Evolutionary conservation across 1,139 yeast genomes (phyloP), one percentile per base, ranked within the genome.

Genomic region (Yamadazyma friedrichii): DNA sequence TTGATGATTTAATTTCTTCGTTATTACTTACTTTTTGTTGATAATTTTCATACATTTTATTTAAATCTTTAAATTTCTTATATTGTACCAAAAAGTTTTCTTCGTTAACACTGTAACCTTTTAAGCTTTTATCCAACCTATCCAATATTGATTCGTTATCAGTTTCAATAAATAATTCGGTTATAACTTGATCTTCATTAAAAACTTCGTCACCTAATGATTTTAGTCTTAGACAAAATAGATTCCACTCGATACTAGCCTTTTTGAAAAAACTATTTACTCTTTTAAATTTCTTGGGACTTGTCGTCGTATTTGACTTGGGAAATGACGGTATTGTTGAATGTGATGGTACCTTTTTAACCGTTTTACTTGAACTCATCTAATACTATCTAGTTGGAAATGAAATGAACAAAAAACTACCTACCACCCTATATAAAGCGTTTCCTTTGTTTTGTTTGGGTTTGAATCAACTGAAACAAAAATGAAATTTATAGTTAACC

Each of bases 151-250:
- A 39, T 11, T 60, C 55, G 15, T 54, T 58, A 42, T 67, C 74
- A 20, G 61, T 53, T 26, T 65, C 67, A 15, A 61, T 65, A 50
- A 77, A 77, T 11, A 76, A 54, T 32, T 72, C 76, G 15, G 65
- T 71, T 1, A 71, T 60, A 1, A 60, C 55, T 45, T 70, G 76
- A 53, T 73, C 74, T 13, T 67, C 62, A 15, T 59, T 57, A 39
- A 73, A 63, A 9, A 67, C 69, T 31, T 68, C 74, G 49, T 74
- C 77, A 3, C 78, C 65, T 2, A 76, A 46, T 9, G 66, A 54
- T 40, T 64, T 62, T 30, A 76, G 40, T 38, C 62, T 59, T 12
- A 56, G 51, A 27, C 71, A 39, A 39, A 75, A 58, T 13, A 59
- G 47, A 50, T 55, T 60, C 57, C 67, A 66, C 56, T 66, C 72